phyloP scores from a whole-genome alignment of 768 basidiomycete species.

The Tylopilus felleus region DNA sequence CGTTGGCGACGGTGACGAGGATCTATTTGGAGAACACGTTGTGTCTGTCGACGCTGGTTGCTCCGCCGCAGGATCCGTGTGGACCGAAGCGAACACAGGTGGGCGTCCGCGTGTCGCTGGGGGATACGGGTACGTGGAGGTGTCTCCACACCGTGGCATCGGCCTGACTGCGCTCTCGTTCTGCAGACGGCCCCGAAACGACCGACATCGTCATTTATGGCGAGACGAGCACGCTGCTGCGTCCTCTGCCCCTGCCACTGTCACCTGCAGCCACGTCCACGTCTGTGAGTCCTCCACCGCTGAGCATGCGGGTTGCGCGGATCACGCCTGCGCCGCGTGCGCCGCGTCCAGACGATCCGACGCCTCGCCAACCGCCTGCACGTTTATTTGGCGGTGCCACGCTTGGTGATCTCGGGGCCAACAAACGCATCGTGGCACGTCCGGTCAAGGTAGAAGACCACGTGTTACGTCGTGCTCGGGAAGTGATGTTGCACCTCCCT shows the following conservation, averaged over 20 bases:
- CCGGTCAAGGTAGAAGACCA: conserved; percentile 27
- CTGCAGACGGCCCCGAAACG: conserved; percentile 62
- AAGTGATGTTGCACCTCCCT: conserved; percentile 40
- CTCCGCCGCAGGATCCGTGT: conserved; percentile 19
- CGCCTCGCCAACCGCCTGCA: conserved; percentile 63
- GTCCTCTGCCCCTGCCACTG: conserved; percentile 7
- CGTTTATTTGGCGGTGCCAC: conserved; percentile 17
- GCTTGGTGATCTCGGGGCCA: conserved; percentile 17
- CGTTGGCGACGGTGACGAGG: conserved; percentile 54
- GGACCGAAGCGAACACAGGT: conserved; percentile 39
- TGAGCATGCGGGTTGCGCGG: conserved; percentile 52
- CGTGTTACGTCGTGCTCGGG: conserved; percentile 32
- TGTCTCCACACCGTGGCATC: not conserved
- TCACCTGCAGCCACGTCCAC: conserved; percentile 19
- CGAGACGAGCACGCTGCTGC: conserved; percentile 25
- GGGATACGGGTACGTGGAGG: conserved; percentile 53
- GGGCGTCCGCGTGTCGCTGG: conserved; percentile 67
- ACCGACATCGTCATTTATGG: conserved; percentile 62
- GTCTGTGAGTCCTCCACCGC: conserved; percentile 19
- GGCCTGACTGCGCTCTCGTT: not conserved
- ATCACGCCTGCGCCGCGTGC: conserved; percentile 42
- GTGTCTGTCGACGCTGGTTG: conserved; percentile 44
- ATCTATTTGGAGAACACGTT: conserved; percentile 72
- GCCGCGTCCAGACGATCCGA: conserved; percentile 76
- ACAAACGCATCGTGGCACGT: conserved; percentile 21